Base-by-base conservation (phyloP, 2,329 filamentous ascomycete species). In the Davidsoniella australis region DNA sequence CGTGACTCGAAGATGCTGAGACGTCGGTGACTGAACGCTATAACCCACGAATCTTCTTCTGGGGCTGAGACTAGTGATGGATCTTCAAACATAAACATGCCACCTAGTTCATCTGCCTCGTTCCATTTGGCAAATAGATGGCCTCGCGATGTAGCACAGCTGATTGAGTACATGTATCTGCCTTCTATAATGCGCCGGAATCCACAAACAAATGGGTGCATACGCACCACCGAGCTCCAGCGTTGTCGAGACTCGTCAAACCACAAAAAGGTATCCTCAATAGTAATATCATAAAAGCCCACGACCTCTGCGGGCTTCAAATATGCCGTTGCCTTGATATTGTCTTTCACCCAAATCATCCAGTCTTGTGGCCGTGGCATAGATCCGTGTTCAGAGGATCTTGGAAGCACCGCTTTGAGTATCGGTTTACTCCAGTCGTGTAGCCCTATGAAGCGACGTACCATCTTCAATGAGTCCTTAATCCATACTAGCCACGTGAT, bases 401-500 rank as follows among this genome's bases (percentile, higher is more conserved):
- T 33, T 33, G 29, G 29, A 38, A 49, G 12, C 4, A 26, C 46
- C 8, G 50, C 45, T 29, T 42, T 47, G 5, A 52, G 36, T 18
- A 52, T 43, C 5, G 50, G 50, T 8, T n/a, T 16, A 6, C 36
- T 38, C 40, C 45, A 48, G 38, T 45, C 40, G 17, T 43, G 38
- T 7, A 41, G 44, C 18, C 37, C 45, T 20, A 16, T n/a, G 23
- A 44, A 24, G 16, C 45, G 29, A 14, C 42, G 48, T 1, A 37
- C 42, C 8, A 49, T 26, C 38, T 41, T 37, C 9, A 41, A 48
- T 12, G 23, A 29, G 16, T 9, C 29, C 6, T 45, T 41, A 10
- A 56, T 24, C 44, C 50, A 56, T 3, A 57, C 36, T 17, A 37
- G 45, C 56, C 56, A 57, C 1, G 42, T 48, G 20, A 57, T 24